Percentiles rank a stretch among this genome's conserved stretches.
These are phyloP conservation scores for Trichophyton schoenleinii DNA, from an alignment of 2,329 filamentous ascomycete species.

Conservation along the genomic window DNA sequence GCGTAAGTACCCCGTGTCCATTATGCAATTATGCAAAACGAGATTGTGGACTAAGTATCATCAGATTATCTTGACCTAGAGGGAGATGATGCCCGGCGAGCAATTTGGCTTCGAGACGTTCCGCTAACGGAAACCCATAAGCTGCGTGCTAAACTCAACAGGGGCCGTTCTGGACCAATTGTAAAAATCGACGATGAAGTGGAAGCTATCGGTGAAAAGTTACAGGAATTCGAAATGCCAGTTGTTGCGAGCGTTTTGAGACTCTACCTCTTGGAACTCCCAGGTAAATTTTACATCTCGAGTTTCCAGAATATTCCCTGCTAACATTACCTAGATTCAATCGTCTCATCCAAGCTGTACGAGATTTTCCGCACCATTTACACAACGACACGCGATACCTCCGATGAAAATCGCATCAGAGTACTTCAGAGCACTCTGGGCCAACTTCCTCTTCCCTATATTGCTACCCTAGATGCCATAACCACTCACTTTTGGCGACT, in stretches of 20 bases:
- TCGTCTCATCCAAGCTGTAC: slow-evolving; percentile 95
- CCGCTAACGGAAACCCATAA: slow-evolving; percentile 74
- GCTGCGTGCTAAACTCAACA: slow-evolving; percentile 70
- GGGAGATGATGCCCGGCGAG: slow-evolving; percentile 81
- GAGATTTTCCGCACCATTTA: slow-evolving; percentile 98
- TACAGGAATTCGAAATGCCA: slow-evolving; percentile 84
- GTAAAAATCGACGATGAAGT: neutral
- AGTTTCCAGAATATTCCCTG: neutral
- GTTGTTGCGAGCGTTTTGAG: slow-evolving; percentile 88
- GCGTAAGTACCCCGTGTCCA: slow-evolving; percentile 32
- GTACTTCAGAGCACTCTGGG: slow-evolving; percentile 93
- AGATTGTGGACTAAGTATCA: neutral
- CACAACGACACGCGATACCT: slow-evolving; percentile 60
- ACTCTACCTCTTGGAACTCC: slow-evolving; percentile 86
- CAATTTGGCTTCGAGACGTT: slow-evolving; percentile 90
- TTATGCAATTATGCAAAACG: neutral
- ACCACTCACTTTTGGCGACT: slow-evolving; percentile 96
- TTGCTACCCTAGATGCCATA: slow-evolving; percentile 94
- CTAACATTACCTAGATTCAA: slow-evolving; percentile 55
- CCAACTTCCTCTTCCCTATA: slow-evolving; percentile 88
- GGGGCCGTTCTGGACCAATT: slow-evolving; percentile 63
- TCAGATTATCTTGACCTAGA: slow-evolving; percentile 85
- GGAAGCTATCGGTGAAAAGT: slow-evolving; percentile 40
- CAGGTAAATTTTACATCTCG: slow-evolving; percentile 49
- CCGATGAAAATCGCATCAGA: slow-evolving; percentile 67